These are phyloP conservation scores for Saturnispora halmiae DNA, from an alignment of 805 yeast species.

Conservation along the genomic window DNA sequence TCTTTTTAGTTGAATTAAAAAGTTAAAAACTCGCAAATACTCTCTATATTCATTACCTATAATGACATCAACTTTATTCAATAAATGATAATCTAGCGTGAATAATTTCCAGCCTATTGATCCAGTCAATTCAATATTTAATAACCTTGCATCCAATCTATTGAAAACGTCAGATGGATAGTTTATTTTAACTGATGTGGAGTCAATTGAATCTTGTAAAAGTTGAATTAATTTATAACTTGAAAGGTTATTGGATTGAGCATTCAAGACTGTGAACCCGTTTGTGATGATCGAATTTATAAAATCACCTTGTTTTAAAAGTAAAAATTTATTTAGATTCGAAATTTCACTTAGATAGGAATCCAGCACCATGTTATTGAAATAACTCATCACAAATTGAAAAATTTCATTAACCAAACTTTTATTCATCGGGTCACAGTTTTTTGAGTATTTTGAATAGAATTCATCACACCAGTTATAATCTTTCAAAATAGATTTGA, in stretches of 20 bases:
- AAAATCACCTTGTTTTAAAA: constrained; percentile 77
- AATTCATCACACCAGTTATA: constrained; percentile 36
- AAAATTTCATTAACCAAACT: constrained; percentile 28
- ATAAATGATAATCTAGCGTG: constrained; percentile 64
- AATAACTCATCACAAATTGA: constrained; percentile 40
- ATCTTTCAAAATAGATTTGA: constrained; percentile 2
- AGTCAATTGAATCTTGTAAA: constrained; percentile 53
- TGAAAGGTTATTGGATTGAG: constrained; percentile 55
- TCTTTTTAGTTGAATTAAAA: constrained; percentile 71
- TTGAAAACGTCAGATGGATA: constrained; percentile 33
- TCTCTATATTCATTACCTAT: constrained; percentile 45
- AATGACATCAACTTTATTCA: constrained; percentile 44
- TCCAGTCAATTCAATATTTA: constrained; percentile 58
- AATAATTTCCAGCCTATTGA: constrained; percentile 86
- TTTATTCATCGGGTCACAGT: constrained; percentile 1
- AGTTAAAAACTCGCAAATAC: constrained; percentile 75
- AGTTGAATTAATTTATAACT: constrained; percentile 58
- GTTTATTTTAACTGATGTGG: constrained; percentile 39
- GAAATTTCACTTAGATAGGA: constrained; percentile 45
- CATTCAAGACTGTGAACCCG: constrained; percentile 44
- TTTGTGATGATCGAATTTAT: constrained; percentile 53
- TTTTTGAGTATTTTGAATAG: background rate
- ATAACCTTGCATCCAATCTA: constrained; percentile 72
- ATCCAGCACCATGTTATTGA: constrained; percentile 42
- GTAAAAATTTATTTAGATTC: constrained; percentile 54